Base-by-base conservation (phyloP, 139 green algal species). In the Chlorokybus atmophyticus region DNA sequence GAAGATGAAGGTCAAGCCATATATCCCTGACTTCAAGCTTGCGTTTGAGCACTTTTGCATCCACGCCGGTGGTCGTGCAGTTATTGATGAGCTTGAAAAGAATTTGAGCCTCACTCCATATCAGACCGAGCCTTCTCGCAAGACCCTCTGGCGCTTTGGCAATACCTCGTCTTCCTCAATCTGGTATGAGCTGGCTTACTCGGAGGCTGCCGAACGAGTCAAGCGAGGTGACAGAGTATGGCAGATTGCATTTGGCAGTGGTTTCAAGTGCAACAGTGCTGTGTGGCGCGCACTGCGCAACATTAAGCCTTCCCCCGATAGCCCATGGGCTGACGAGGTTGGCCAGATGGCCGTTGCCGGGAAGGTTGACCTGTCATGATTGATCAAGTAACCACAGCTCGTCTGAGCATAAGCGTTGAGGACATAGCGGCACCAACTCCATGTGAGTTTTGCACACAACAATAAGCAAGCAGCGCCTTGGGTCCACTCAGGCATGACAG, bases 201-300 rank as follows among this genome's bases (percentile, higher is more conserved):
- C 86, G 7, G 86, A 94, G 69, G 54, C 63, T 17, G 5, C 21
- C 6, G 59, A 8, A 30, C 5, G n/a, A 17, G 25, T 63, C 35
- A 63, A 55, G 55, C 25, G 19, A 19, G 39, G 39, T n/a, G 55
- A 63, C 40, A 42, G 71, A 29, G 73, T 94, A 7, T 93, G 86
- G 86, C 87, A 95, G 80, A 77, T 95, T 40, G 86, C 70, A 44
- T 95, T 94, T 71, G 87, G 87, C 57, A 83, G 64, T n/a, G 87
- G 87, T 51, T 94, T 95, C 77, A 95, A 95, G 80, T 93, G 83
- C 82, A 95, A 95, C 80, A 86, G 73, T 54, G 84, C 82, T 5
- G 87, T 95, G 27, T 94, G 84, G 86, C 59, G 64, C 1, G 78
- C 83, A 4, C 72, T 87, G 67, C 70, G 81, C 19, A 68, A 42